Percentiles rank a stretch among this genome's conserved stretches.
Conservation (phyloP, 495 filamentous ascomycete species). For the Bombardia bombarda region DNA sequence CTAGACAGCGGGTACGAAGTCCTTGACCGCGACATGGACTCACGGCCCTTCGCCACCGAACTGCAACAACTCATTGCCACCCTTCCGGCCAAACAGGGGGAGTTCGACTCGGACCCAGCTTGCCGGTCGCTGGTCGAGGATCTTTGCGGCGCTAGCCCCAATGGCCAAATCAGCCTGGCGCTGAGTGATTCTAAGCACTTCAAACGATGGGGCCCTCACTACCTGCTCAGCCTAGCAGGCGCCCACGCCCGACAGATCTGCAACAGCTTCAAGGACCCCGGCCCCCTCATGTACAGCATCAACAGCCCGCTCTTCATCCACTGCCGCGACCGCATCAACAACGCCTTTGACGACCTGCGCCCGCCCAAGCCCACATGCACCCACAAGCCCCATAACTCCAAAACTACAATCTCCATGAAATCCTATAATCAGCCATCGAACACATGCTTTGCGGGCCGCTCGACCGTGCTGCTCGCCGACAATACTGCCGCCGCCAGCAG, state of each 20-base stretch:
- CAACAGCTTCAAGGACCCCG: constrained; percentile 40
- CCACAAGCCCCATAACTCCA: constrained; percentile 4
- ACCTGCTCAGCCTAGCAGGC: constrained; percentile 33
- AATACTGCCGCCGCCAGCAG: background rate
- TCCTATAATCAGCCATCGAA: constrained; percentile 18
- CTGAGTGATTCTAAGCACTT: constrained; percentile 20
- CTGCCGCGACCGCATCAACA: constrained; percentile 30
- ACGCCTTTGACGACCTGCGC: constrained; percentile 30
- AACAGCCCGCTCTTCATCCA: constrained; percentile 26
- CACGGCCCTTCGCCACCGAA: background rate
- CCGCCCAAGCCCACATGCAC: constrained; percentile 21
- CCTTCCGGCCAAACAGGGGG: constrained; percentile 18
- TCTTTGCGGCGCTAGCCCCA: constrained; percentile 17
- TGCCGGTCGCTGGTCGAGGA: constrained; percentile 31
- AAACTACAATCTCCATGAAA: constrained; percentile 18
- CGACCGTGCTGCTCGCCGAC: constrained; percentile 21
- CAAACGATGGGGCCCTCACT: constrained; percentile 35
- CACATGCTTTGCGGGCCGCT: constrained; percentile 30
- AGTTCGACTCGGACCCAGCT: constrained; percentile 6
- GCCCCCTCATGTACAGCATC: constrained; percentile 32
- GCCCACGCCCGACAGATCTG: constrained; percentile 37
- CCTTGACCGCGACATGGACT: background rate
- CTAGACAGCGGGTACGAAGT: constrained; percentile 20
- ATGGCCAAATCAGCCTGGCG: constrained; percentile 32
- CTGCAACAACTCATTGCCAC: constrained; percentile 15